Evolutionary conservation across 2,329 filamentous ascomycete genomes (phyloP), one percentile per base, ranked within the genome.

Genomic region (Aspergillus sp.): DNA sequence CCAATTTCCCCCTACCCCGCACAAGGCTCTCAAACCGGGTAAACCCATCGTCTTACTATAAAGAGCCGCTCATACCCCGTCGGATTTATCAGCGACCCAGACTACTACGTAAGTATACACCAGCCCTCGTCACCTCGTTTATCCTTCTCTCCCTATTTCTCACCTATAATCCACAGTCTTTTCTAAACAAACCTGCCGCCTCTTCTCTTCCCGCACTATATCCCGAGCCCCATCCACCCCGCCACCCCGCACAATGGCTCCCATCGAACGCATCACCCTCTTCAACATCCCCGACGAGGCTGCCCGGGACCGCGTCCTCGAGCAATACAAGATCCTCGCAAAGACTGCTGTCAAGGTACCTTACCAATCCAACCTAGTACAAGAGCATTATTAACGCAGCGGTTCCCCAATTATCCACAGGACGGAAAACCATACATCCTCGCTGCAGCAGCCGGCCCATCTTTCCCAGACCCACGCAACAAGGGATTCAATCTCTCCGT

Each of bases 391-490:
- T 11, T 31, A 31, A 31, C 27, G 9, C 27, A 6, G 15, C 17
- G 12, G 21, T 21, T 21, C 21, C 21, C 21, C 21, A 21, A 21
- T 3, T 4, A 17, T 11, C 43, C 14, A 15, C n/a, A 91, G 89
- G 82, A 89, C 66, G 88, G 87, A 61, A 86, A 89, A 70, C 86
- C 86, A 1, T 91, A 91, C 71, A 89, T 91, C 63, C 73, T 86
- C 45, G 79, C 80, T 57, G 77, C 84, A 62, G 77, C 73, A n/a
- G 86, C 83, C 14, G 83, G 83, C 33, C 72, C 76, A 21, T 79
- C 82, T 8, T 75, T 84, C 61, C 77, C 81, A 8, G 86, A 89
- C 65, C 76, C 82, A 17, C 84, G 87, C 31, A 81, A 79, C 63
- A 83, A 88, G 71, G 88, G 87, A 44, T 90, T 82, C 77, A 90